Conservation (phyloP, 2,329 filamentous ascomycete species). For the Decorospora gaudefroyi region DNA sequence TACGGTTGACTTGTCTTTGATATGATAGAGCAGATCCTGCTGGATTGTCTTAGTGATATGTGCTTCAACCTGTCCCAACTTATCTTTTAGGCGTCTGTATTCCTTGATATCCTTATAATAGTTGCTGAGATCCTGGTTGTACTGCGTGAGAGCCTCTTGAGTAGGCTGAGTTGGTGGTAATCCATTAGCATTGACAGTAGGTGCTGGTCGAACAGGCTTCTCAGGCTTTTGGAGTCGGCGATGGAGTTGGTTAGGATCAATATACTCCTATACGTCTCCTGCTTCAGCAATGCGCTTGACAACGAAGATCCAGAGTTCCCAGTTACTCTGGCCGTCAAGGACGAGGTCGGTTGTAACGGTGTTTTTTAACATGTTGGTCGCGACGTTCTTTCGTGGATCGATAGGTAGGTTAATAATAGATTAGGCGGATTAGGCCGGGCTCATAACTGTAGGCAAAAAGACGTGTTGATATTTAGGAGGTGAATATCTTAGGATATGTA, state of each 20-base stretch:
- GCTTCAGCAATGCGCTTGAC: constrained; percentile 13
- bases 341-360: constrained; percentile 5
- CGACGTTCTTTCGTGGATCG: too few species aligned
- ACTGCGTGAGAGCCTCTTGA: too few species aligned
- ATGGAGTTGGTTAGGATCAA: constrained; percentile 5
- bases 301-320: constrained; percentile 18
- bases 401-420: background rate
- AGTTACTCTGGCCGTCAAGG: constrained; percentile 13
- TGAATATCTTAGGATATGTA: too few species aligned
- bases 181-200: constrained; percentile 7
- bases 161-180: constrained; percentile 8
- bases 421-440: constrained; percentile 10
- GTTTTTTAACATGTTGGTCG: constrained; percentile 4
- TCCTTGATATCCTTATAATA: too few species aligned
- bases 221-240: constrained; percentile 2
- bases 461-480: too few species aligned
- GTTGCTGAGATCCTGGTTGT: too few species aligned
- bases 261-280: constrained; percentile 15
- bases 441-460: too few species aligned
- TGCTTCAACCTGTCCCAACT: too few species aligned
- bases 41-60: too few species aligned
- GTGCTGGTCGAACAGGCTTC: constrained; percentile 2
- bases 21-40: too few species aligned
- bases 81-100: too few species aligned
- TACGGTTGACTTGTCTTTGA: too few species aligned